phyloP scores from a whole-genome alignment of 1,139 yeast genomes.

The Saccharomyces pastorianus region DNA sequence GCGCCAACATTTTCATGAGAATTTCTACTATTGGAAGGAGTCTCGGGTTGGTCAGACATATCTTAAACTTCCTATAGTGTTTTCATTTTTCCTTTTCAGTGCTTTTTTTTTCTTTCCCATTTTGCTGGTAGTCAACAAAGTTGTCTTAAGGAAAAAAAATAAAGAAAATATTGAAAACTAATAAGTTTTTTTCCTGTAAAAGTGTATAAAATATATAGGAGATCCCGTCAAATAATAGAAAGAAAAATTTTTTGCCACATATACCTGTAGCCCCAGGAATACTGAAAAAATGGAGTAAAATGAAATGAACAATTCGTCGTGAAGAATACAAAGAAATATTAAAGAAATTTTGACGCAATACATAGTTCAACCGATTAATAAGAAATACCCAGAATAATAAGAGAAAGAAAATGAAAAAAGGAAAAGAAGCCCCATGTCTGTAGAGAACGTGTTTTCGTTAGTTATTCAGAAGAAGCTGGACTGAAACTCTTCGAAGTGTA shows the following conservation, averaged over 20 bases:
- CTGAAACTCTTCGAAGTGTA: slow-evolving; percentile 33
- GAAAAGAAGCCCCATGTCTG: not conserved
- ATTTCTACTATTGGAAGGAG: not conserved
- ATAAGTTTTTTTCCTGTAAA: not conserved
- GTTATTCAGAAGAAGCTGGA: slow-evolving; percentile 10
- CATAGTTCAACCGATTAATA: not conserved
- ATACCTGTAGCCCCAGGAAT: not conserved
- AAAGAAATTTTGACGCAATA: not conserved
- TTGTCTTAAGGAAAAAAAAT: not conserved
- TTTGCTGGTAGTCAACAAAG: not conserved
- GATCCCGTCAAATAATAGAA: not conserved
- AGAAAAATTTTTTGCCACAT: not conserved
- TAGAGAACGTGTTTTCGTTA: slow-evolving; percentile 2
- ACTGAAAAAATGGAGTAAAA: not conserved
- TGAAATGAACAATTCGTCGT: not conserved
- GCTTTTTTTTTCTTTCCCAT: not conserved
- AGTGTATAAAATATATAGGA: not conserved
- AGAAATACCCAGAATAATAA: not conserved
- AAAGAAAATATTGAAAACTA: not conserved
- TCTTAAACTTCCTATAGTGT: not conserved
- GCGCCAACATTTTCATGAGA: not conserved
- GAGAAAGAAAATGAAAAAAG: not conserved
- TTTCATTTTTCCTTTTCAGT: not conserved
- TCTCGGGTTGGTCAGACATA: not conserved
- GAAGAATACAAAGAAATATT: not conserved